These are phyloP conservation scores for Ustilago crameri DNA, from an alignment of 1,284 basidiomycete genomes.

Conservation along the genomic window DNA sequence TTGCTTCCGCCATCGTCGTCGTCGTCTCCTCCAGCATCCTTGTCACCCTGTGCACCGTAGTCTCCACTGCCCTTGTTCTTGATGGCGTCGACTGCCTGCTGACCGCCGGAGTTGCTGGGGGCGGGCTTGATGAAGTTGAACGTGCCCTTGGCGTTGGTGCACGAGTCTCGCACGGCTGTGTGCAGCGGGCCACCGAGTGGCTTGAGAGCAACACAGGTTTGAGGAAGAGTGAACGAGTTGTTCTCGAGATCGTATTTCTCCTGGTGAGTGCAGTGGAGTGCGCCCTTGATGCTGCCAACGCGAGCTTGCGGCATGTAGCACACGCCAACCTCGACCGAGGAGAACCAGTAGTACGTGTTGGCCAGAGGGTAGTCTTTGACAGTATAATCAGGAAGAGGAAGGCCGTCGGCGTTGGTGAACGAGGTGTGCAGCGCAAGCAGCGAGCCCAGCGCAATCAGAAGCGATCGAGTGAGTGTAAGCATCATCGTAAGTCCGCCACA, in stretches of 20 bases:
- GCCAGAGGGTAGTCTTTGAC: conserved; percentile 7
- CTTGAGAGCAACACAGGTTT: conserved; percentile 36
- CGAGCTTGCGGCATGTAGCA: conserved; percentile 37
- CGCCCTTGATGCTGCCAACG: conserved; percentile 26
- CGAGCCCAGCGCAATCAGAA: not conserved
- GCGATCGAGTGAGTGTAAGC: not conserved
- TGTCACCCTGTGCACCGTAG: not conserved
- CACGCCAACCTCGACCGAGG: conserved; percentile 42
- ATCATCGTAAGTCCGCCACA: not conserved
- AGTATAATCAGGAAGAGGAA: conserved; percentile 8
- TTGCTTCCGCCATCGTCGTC: conserved; percentile 2
- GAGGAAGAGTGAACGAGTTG: conserved; percentile 40
- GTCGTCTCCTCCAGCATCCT: conserved; percentile 7
- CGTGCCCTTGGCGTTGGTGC: conserved; percentile 25
- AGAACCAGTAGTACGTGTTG: conserved; percentile 40
- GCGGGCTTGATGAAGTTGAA: conserved; percentile 38
- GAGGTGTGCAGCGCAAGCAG: not conserved
- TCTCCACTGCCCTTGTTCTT: not conserved
- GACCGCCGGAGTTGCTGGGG: conserved; percentile 12
- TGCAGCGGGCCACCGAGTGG: conserved; percentile 26
- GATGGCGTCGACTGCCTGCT: conserved; percentile 22
- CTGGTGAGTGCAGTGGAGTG: conserved; percentile 34
- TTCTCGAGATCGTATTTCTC: conserved; percentile 37
- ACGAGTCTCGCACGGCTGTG: conserved; percentile 23
- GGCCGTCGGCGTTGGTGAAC: not conserved